A percentile compares a stretch with the other conserved stretches of the same genome.
Conservation (phyloP, 2,329 filamentous ascomycete genomes). For the Zymoseptoria tritici region DNA sequence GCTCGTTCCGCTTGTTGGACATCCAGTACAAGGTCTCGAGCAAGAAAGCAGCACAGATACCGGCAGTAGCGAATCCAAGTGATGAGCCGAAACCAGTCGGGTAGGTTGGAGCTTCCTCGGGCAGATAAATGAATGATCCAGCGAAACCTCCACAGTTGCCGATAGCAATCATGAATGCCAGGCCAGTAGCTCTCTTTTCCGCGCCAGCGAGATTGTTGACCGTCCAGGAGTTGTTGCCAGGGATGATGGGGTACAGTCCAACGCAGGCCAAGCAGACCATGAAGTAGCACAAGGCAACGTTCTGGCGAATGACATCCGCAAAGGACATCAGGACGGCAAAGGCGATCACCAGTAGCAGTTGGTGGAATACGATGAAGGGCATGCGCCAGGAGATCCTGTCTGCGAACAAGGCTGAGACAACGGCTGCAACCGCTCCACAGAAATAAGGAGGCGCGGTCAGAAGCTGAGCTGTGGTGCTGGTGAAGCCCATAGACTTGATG, state of each 20-base stretch:
- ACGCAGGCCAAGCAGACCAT: constrained; percentile 25
- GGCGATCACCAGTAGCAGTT: constrained; percentile 20
- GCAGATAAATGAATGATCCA: constrained; percentile 27
- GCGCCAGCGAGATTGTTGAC: constrained; percentile 29
- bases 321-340: constrained; percentile 26
- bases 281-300: constrained; percentile 20
- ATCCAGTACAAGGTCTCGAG: constrained; percentile 27
- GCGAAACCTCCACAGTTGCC: constrained; percentile 23
- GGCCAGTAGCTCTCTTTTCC: constrained; percentile 32
- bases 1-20: constrained; percentile 31
- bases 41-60: constrained; percentile 20
- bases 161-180: constrained; percentile 34
- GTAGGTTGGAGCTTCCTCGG: constrained; percentile 31
- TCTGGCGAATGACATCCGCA: constrained; percentile 8
- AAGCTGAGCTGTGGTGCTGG: constrained; percentile 18
- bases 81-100: constrained; percentile 32
- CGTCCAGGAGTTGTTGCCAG: constrained; percentile 25
- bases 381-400: constrained; percentile 28
- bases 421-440: constrained; percentile 26
- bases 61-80: constrained; percentile 21
- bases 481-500: constrained; percentile 20
- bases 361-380: constrained; percentile 25
- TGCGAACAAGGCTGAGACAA: constrained; percentile 24
- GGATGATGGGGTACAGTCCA: constrained; percentile 27
- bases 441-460: constrained; percentile 25